phyloP scores from a whole-genome alignment of 1,284 basidiomycete species.

The Boletus calvinii region DNA sequence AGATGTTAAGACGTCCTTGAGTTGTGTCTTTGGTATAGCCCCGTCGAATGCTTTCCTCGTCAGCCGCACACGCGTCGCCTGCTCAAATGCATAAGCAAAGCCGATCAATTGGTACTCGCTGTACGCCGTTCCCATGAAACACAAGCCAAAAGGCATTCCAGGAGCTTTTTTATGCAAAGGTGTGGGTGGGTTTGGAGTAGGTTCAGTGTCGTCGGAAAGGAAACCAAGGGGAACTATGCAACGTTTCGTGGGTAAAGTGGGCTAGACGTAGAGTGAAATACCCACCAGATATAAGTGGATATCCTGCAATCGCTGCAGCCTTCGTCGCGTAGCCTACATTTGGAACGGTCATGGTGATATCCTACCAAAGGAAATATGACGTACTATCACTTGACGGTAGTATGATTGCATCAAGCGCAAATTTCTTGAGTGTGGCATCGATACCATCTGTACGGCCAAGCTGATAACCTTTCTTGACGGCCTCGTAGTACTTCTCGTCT shows the following conservation, averaged over 20 bases:
- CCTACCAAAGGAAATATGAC: not conserved
- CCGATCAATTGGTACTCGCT: conserved; percentile 48
- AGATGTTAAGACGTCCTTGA: conserved; percentile 18
- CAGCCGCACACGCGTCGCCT: conserved; percentile 47
- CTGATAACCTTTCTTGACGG: conserved; percentile 37
- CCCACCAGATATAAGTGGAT: conserved; percentile 29
- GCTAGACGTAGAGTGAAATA: not conserved
- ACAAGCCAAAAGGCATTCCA: conserved; percentile 49
- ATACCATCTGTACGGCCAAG: conserved; percentile 44
- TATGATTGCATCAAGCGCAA: conserved; percentile 45
- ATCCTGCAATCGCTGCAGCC: conserved; percentile 28
- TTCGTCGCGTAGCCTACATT: conserved; percentile 15
- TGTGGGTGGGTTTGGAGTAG: conserved; percentile 33
- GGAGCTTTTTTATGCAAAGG: conserved; percentile 35
- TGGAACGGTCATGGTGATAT: not conserved
- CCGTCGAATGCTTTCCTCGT: conserved; percentile 27
- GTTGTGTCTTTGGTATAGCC: conserved; percentile 27
- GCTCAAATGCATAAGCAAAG: conserved; percentile 55
- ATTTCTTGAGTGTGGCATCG: conserved; percentile 43
- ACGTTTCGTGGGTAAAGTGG: not conserved
- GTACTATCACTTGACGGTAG: conserved; percentile 37
- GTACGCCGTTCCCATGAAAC: conserved; percentile 51
- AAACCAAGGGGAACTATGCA: conserved; percentile 49
- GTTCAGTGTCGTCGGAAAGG: conserved; percentile 32
- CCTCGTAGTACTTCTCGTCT: conserved; percentile 40